phyloP scores from a whole-genome alignment of 805 yeast genomes.

The Cyberlindnera euphorbiae region DNA sequence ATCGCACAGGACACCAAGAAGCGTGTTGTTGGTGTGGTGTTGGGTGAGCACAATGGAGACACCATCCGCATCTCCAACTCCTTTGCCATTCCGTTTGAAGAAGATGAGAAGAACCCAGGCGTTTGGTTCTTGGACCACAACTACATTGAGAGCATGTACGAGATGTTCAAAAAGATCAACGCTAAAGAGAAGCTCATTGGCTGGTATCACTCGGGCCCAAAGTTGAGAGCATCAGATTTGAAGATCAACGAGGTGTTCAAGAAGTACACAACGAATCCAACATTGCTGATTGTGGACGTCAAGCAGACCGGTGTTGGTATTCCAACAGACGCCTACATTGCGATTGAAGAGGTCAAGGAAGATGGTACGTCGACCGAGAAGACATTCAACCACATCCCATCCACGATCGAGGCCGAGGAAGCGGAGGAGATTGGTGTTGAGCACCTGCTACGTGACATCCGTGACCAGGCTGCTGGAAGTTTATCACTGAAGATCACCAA shows the following conservation, averaged over 20 bases:
- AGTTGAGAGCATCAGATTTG: conserved; percentile 79
- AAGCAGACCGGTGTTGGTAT: conserved; percentile 77
- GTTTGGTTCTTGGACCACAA: conserved; percentile 98
- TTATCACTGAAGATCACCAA: conserved; percentile 82
- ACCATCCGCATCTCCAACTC: conserved; percentile 79
- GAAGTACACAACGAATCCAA: conserved; percentile 74
- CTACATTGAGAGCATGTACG: conserved; percentile 92
- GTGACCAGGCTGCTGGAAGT: conserved; percentile 95
- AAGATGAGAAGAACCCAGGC: conserved; percentile 83
- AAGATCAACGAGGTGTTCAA: conserved; percentile 88
- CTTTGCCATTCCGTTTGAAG: conserved; percentile 97
- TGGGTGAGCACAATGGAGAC: conserved; percentile 63
- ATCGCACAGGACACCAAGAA: conserved; percentile 68
- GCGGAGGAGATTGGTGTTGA: conserved; percentile 99
- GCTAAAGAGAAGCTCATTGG: conserved; percentile 96
- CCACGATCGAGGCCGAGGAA: conserved; percentile 93
- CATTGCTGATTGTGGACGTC: conserved; percentile 87
- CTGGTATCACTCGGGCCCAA: conserved; percentile 99
- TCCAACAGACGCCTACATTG: conserved; percentile 92
- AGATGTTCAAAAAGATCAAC: conserved; percentile 95
- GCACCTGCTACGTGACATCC: conserved; percentile 86
- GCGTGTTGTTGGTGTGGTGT: conserved; percentile 89
- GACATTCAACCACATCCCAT: conserved; percentile 91
- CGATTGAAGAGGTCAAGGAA: conserved; percentile 92
- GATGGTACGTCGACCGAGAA: conserved; percentile 92